phyloP scores from a whole-genome alignment of 1,284 basidiomycete genomes.

The Retiboletus flavoniger region DNA sequence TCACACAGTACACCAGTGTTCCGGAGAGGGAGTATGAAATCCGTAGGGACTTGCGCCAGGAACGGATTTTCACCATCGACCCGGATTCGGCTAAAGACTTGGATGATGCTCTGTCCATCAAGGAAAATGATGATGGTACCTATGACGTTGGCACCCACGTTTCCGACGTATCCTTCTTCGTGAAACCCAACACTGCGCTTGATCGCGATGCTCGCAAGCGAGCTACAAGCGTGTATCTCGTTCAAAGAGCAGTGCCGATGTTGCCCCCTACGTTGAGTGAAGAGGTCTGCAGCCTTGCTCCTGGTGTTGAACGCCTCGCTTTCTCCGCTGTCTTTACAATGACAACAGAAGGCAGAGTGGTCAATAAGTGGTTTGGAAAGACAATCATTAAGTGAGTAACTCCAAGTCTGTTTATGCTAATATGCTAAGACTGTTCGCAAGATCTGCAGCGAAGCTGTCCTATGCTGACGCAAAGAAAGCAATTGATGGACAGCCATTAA shows the following conservation, averaged over 20 bases:
- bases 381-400: slow-evolving; percentile 80
- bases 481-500: slow-evolving; percentile 72
- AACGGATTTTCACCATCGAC: slow-evolving; percentile 93
- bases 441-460: slow-evolving; percentile 83
- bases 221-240: slow-evolving; percentile 94
- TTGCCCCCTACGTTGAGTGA: slow-evolving; percentile 89
- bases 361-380: slow-evolving; percentile 91
- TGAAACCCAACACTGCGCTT: slow-evolving; percentile 93
- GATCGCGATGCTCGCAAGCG: slow-evolving; percentile 98
- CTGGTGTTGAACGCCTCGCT: slow-evolving; percentile 84
- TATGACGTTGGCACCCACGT: slow-evolving; percentile 93
- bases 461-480: slow-evolving; percentile 82
- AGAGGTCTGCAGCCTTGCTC: slow-evolving; percentile 88
- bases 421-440: slow-evolving; percentile 33
- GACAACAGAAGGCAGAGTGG: slow-evolving; percentile 76
- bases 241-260: slow-evolving; percentile 96
- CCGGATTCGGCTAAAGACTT: slow-evolving; percentile 88
- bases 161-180: slow-evolving; percentile 95
- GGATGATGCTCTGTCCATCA: slow-evolving; percentile 92
- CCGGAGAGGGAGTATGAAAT: slow-evolving; percentile 88
- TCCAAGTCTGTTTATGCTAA: background rate
- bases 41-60: slow-evolving; percentile 83
- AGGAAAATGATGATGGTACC: slow-evolving; percentile 84
- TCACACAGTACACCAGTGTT: slow-evolving; percentile 50
- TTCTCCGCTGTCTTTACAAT: slow-evolving; percentile 90